phyloP scores from a whole-genome alignment of 495 filamentous ascomycete species.

The Penicillium paxilli region DNA sequence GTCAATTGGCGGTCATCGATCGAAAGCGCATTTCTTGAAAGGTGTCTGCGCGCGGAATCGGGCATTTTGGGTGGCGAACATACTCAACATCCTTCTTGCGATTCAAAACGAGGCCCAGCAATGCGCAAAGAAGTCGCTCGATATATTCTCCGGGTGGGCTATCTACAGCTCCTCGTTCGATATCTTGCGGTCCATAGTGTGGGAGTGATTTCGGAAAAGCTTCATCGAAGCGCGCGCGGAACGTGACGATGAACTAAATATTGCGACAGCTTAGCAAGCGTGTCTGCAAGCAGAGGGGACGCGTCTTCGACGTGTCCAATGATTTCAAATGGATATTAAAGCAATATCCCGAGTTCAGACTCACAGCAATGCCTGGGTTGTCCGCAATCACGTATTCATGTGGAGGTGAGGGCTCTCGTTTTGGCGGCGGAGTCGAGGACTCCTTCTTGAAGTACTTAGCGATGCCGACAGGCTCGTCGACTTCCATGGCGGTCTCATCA shows the following conservation, averaged over 20 bases:
- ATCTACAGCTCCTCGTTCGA: conserved; percentile 83
- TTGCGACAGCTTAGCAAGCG: conserved; percentile 42
- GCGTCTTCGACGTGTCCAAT: conserved; percentile 29
- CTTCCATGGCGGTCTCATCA: conserved; percentile 49
- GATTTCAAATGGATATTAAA: not conserved
- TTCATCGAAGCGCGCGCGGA: conserved; percentile 88
- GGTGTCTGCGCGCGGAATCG: conserved; percentile 12
- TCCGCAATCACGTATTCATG: conserved; percentile 89
- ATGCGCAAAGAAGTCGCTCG: conserved; percentile 84
- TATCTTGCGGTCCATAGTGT: conserved; percentile 91
- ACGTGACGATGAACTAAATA: conserved; percentile 92
- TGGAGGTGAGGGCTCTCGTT: conserved; percentile 78
- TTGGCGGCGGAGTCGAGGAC: conserved; percentile 64
- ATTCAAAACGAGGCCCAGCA: conserved; percentile 85
- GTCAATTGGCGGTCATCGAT: conserved; percentile 8
- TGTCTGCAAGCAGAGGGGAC: conserved; percentile 26
- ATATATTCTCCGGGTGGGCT: conserved; percentile 76
- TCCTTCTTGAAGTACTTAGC: conserved; percentile 51
- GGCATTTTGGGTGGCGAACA: conserved; percentile 44
- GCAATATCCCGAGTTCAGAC: conserved; percentile 33
- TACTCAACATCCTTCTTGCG: conserved; percentile 98
- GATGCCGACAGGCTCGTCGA: conserved; percentile 45
- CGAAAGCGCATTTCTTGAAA: conserved; percentile 10
- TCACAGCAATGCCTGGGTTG: conserved; percentile 83
- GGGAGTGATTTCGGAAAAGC: conserved; percentile 81